Base-by-base conservation (phyloP, 768 basidiomycete genomes). In the Pleurotus giganteus region DNA sequence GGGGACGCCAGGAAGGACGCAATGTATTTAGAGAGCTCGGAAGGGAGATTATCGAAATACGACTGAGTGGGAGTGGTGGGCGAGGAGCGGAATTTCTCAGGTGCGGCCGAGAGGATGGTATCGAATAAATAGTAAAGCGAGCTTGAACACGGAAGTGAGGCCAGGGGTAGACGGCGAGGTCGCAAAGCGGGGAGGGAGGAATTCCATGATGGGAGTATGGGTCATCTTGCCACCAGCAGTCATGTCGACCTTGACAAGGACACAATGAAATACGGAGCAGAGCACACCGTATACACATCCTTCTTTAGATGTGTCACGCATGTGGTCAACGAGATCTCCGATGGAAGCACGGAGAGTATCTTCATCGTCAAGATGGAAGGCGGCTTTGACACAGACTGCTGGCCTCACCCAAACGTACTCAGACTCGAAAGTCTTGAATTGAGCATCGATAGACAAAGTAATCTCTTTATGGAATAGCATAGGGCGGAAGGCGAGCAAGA, bases 201-300 rank as follows among this genome's bases (percentile, higher is more conserved):
- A 65, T 32, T 62, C 61, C 46, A 65, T 28, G 11, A 55, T 52
- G 1, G 56, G 23, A n/a, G 53, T 54, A 31, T 54, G 53, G n/a
- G 56, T 62, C 19, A 57, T 55, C 9, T 32, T 50, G 34, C 57
- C 53, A 15, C 43, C 42, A 6, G 34, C 41, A 2, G 49, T 6
- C 37, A 21, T 43, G 23, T 60, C 56, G 2, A 64, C 45, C 19
- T 43, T 34, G 31, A 65, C 39, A 13, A 64, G 39, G n/a, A 57
- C 57, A 23, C 63, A 64, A 50, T 65, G 61, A 53, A 60, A 62
- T 11, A 64, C 55, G 1, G 61, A 64, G 43, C 60, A 64, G 0
- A 58, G 29, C 27, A 61, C 46, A 23, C 60, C 61, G 32, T 57
- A 58, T 13, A 47, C 21, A 24, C 43, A 4, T 15, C 26, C 26